Conservation (phyloP, 2,329 filamentous ascomycete genomes). For the Tolypocladium pustulatum region DNA sequence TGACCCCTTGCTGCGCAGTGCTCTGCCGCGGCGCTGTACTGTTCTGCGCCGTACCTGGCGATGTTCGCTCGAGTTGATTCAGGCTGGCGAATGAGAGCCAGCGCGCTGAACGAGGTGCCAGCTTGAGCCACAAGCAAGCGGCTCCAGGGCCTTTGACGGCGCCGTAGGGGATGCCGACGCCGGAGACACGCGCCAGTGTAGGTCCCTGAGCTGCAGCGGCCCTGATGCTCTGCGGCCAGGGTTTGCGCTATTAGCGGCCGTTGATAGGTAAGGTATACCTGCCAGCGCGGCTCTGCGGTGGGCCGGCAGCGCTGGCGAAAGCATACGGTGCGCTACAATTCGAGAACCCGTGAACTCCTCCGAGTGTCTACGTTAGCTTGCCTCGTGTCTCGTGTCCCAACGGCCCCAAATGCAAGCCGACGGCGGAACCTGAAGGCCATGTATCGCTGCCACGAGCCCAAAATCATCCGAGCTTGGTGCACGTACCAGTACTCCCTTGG, state of each 20-base stretch:
- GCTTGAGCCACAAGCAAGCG: not conserved
- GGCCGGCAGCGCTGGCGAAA: not conserved
- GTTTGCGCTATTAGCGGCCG: not conserved
- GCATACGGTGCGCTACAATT: not conserved
- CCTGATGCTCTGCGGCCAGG: not conserved
- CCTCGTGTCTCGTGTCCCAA: not conserved
- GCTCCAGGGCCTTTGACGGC: not conserved
- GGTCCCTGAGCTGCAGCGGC: not conserved
- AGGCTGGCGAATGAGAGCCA: not conserved
- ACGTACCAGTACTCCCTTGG: no score
- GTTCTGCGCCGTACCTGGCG: not conserved
- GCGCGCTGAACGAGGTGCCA: not conserved
- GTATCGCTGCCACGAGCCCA: not conserved
- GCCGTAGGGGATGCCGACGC: not conserved
- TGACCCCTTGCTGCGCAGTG: not conserved
- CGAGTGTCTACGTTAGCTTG: not conserved
- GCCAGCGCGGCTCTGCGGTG: not conserved
- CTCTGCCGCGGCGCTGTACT: not conserved
- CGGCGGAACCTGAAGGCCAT: not conserved
- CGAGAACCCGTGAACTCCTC: not conserved
- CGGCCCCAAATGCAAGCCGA: not conserved
- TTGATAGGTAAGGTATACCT: not conserved
- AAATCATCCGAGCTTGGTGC: not conserved
- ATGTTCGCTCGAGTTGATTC: not conserved
- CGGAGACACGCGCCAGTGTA: not conserved